Evolutionary conservation across 179 eudicot species (phyloP).

Genomic region (Camellia oleifera): DNA sequence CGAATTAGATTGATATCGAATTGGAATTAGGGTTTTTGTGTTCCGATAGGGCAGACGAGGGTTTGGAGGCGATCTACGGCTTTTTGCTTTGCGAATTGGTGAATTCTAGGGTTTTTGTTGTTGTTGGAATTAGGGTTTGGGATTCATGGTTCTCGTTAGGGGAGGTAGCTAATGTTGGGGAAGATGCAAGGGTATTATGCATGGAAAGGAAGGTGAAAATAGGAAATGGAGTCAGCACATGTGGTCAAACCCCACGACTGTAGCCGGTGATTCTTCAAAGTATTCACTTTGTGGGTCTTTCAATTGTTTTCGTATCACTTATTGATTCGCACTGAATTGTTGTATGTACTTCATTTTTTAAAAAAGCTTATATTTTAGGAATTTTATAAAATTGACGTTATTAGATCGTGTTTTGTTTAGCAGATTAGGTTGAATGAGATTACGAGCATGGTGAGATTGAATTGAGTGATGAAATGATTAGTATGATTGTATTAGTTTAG

Average conservation of each 20-base stretch:
- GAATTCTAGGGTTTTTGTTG: conserved; percentile 23
- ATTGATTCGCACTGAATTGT: neutral
- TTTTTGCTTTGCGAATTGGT: conserved; percentile 5
- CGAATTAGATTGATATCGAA: neutral
- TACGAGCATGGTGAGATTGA: no score
- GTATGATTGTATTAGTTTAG: no score
- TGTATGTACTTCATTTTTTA: neutral
- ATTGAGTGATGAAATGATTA: no score
- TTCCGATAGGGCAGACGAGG: neutral
- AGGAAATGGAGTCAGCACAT: conserved; percentile 50
- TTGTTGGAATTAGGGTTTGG: conserved; percentile 21
- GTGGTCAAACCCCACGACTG: conserved; percentile 40
- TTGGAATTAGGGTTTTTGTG: conserved; percentile 22
- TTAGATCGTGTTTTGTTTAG: no score
- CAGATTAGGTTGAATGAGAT: no score
- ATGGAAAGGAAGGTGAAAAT: conserved; percentile 42
- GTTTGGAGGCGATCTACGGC: conserved; percentile 29
- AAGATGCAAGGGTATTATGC: conserved; percentile 59
- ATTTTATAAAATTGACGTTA: neutral
- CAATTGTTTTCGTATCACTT: neutral
- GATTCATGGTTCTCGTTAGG: conserved; percentile 34
- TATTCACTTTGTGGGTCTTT: conserved; percentile 20
- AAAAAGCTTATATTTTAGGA: neutral
- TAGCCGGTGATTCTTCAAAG: conserved; percentile 38
- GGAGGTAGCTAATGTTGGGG: conserved; percentile 37